These are phyloP conservation scores for Penicillium macrosclerotiorum DNA, from an alignment of 495 filamentous ascomycete genomes.

Conservation along the genomic window DNA sequence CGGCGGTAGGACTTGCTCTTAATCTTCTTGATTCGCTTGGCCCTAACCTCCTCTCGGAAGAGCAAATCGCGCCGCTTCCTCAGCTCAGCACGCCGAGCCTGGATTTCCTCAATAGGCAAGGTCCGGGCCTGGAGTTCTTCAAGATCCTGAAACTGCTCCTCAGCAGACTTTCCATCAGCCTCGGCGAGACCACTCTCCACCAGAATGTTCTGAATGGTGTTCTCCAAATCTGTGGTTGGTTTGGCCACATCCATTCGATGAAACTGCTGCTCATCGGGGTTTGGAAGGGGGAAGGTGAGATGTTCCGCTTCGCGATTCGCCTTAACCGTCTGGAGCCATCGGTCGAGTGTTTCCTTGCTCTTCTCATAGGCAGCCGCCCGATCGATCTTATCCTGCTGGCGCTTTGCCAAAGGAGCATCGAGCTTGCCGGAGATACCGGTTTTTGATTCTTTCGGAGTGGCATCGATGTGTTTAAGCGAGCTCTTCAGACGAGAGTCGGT, in stretches of 20 bases:
- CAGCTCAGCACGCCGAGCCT: constrained; percentile 69
- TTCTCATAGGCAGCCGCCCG: constrained; percentile 84
- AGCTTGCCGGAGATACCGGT: constrained; percentile 67
- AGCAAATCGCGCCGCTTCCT: constrained; percentile 78
- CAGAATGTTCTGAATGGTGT: constrained; percentile 79
- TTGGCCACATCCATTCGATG: constrained; percentile 47
- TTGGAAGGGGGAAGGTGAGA: constrained; percentile 81
- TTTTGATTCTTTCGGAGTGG: constrained; percentile 42
- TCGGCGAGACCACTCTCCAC: constrained; percentile 78
- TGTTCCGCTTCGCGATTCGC: constrained; percentile 90
- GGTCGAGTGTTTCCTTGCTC: constrained; percentile 83
- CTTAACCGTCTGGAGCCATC: constrained; percentile 94
- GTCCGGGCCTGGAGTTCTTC: constrained; percentile 68
- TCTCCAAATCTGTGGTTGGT: constrained; percentile 78
- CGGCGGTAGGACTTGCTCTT: constrained; percentile 92
- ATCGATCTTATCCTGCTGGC: constrained; percentile 85
- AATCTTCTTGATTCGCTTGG: constrained; percentile 96
- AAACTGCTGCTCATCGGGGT: constrained; percentile 56
- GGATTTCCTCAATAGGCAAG: constrained; percentile 67
- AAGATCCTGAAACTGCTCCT: constrained; percentile 63
- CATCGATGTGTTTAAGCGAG: constrained; percentile 65
- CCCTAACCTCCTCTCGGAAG: constrained; percentile 84
- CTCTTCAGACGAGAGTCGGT: constrained; percentile 75
- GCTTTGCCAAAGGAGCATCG: constrained; percentile 78
- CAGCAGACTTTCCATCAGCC: constrained; percentile 56